Evolutionary conservation across 169 alveolate species (phyloP).

Genomic region (Plasmodium inui): DNA sequence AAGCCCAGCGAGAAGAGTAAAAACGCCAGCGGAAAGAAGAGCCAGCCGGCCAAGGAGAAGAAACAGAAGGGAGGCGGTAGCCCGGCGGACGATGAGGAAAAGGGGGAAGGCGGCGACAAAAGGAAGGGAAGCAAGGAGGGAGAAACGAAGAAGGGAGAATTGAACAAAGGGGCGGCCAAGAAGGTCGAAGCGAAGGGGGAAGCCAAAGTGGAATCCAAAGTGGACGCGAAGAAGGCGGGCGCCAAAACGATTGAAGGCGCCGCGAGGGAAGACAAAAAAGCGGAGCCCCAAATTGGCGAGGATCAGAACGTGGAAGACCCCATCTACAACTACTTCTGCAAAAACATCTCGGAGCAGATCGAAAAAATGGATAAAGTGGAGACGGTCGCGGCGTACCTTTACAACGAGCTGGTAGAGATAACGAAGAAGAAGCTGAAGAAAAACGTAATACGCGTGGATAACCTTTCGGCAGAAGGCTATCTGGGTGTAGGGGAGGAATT

Average conservation of each 20-base stretch:
- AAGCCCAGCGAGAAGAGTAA: background rate
- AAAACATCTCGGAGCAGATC: slow-evolving; percentile 38
- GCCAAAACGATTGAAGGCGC: background rate
- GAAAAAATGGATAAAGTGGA: slow-evolving; percentile 42
- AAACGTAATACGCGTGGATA: slow-evolving; percentile 31
- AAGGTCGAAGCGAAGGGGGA: background rate
- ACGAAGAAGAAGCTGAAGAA: slow-evolving; percentile 61
- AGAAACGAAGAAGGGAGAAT: background rate
- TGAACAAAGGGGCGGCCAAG: background rate
- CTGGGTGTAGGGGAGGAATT: slow-evolving; percentile 56
- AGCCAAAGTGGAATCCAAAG: background rate
- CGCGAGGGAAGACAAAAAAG: background rate
- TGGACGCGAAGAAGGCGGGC: background rate
- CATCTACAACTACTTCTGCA: slow-evolving; percentile 42
- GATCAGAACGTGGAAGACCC: slow-evolving; percentile 1
- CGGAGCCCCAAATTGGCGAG: background rate
- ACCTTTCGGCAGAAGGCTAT: slow-evolving; percentile 2
- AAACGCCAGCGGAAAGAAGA: background rate
- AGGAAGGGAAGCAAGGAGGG: background rate
- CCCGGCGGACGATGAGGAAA: background rate
- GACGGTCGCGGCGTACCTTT: slow-evolving; percentile 16
- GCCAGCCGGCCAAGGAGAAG: background rate
- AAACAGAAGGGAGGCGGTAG: background rate
- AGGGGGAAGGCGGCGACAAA: background rate
- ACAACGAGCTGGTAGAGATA: slow-evolving; percentile 56